Evolutionary conservation across 495 filamentous ascomycete genomes (phyloP).

Genomic region (Talaromyces thailandensis): DNA sequence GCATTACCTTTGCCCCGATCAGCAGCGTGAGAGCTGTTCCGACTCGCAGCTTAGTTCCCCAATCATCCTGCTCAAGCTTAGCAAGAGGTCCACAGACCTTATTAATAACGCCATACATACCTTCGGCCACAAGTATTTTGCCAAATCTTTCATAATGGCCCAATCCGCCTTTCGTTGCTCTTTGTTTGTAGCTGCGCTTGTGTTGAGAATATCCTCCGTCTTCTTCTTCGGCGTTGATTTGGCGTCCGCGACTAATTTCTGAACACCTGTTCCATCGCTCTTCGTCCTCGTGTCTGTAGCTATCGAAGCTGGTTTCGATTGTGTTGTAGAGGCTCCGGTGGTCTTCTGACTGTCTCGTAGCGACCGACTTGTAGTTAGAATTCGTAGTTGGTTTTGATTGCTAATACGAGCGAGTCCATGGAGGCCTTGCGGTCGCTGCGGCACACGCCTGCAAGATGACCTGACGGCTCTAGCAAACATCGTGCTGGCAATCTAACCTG

Average conservation of each 20-base stretch:
- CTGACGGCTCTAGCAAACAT: conserved; percentile 39
- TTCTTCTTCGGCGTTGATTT: conserved; percentile 13
- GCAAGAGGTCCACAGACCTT: background rate
- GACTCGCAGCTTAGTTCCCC: conserved; percentile 76
- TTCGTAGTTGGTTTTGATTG: conserved; percentile 20
- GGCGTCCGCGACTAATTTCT: conserved; percentile 11
- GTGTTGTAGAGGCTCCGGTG: conserved; percentile 8
- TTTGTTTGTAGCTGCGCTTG: conserved; percentile 51
- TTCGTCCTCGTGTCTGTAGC: conserved; percentile 5
- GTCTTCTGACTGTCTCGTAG: conserved; percentile 14
- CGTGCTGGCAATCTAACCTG: conserved; percentile 12
- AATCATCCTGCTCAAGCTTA: conserved; percentile 45
- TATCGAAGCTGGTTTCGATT: conserved; percentile 9
- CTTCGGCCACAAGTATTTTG: conserved; percentile 94
- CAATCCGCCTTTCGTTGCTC: conserved; percentile 95
- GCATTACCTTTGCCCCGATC: conserved; percentile 69
- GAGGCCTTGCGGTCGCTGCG: conserved; percentile 22
- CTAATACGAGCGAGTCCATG: conserved; percentile 19
- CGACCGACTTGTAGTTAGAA: conserved; percentile 15
- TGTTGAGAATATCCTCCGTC: conserved; percentile 47
- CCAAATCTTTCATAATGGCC: conserved; percentile 98
- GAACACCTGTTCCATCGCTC: conserved; percentile 6
- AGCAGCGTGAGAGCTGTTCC: conserved; percentile 70
- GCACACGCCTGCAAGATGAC: conserved; percentile 28
- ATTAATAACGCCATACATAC: conserved; percentile 25